Percentiles rank a stretch among this genome's conserved stretches.
These are phyloP conservation scores for Alternaria novae-zelandiae DNA, from an alignment of 2,329 filamentous ascomycete species.

Conservation along the genomic window DNA sequence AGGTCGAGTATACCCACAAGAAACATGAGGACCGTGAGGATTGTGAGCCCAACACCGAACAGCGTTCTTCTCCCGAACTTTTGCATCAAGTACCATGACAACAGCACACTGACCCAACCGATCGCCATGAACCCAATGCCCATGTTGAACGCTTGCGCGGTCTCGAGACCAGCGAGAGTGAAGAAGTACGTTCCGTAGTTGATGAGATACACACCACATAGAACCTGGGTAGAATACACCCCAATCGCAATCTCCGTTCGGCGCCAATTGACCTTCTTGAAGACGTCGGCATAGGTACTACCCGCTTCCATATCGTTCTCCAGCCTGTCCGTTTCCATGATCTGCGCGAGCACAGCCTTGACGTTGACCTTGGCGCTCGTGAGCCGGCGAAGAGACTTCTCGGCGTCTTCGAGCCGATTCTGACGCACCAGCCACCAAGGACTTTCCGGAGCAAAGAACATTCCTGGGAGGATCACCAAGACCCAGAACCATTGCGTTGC, in stretches of 20 bases:
- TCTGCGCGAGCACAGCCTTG: background rate
- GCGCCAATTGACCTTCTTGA: background rate
- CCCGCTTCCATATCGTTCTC: background rate
- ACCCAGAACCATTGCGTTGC: conserved; percentile 78
- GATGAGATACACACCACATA: conserved; percentile 51
- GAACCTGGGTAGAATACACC: conserved; percentile 53
- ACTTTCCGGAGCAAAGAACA: conserved; percentile 70
- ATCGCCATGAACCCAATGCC: background rate
- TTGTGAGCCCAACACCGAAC: background rate
- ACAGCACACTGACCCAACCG: background rate
- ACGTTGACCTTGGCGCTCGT: background rate
- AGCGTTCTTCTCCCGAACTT: background rate
- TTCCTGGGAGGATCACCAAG: conserved; percentile 66
- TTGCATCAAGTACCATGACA: background rate
- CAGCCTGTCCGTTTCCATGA: background rate
- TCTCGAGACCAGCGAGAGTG: background rate
- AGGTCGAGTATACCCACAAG: background rate
- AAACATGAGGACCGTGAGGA: background rate
- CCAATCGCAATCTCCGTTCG: conserved; percentile 72
- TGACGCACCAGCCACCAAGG: conserved; percentile 74
- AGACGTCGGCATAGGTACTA: background rate
- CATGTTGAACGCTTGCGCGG: background rate
- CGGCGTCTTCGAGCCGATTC: conserved; percentile 66
- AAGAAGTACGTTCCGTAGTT: conserved; percentile 37
- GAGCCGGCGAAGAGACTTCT: conserved; percentile 32